A percentile compares a stretch with the other conserved stretches of the same genome.
phyloP scores from a whole-genome alignment of 495 filamentous ascomycete species.

The Aspergillus heteromorphus region DNA sequence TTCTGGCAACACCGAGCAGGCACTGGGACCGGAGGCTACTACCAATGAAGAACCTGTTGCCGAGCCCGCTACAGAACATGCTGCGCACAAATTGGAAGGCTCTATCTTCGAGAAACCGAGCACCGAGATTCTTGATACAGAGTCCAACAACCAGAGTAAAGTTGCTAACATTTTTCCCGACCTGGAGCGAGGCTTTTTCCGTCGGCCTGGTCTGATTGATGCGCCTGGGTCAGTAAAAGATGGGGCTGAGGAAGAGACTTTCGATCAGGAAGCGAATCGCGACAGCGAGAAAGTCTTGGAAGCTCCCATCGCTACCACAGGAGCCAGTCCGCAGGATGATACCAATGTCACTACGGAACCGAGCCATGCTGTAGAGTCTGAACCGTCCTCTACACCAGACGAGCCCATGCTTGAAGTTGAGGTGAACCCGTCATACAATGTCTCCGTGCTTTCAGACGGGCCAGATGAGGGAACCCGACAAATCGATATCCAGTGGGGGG shows the following conservation, averaged over 20 bases:
- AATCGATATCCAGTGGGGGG: constrained; percentile 4
- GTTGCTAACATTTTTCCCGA: constrained; percentile 37
- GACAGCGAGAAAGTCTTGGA: constrained; percentile 48
- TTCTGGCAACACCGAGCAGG: not conserved
- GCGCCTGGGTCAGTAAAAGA: constrained; percentile 33
- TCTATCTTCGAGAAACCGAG: constrained; percentile 9
- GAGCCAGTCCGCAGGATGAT: constrained; percentile 13
- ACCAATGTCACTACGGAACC: constrained; percentile 1
- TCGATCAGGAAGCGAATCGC: constrained; percentile 36
- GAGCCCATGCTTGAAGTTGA: constrained; percentile 8
- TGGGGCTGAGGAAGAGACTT: constrained; percentile 45
- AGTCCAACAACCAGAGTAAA: constrained; percentile 17
- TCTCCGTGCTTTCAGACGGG: constrained; percentile 10
- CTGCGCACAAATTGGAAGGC: constrained; percentile 5
- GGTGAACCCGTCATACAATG: constrained; percentile 4
- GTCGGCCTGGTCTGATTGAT: constrained; percentile 21
- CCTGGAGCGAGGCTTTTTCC: constrained; percentile 32
- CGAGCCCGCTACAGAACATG: constrained; percentile 11
- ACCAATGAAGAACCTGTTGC: not conserved
- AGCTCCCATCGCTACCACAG: constrained; percentile 33
- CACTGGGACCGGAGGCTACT: not conserved
- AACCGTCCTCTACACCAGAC: not conserved
- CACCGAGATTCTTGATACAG: not conserved
- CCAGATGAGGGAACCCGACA: not conserved
- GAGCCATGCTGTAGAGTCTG: constrained; percentile 3